Evolutionary conservation across 2,329 filamentous ascomycete species (phyloP).

Genomic region (Anisogramma anomala): DNA sequence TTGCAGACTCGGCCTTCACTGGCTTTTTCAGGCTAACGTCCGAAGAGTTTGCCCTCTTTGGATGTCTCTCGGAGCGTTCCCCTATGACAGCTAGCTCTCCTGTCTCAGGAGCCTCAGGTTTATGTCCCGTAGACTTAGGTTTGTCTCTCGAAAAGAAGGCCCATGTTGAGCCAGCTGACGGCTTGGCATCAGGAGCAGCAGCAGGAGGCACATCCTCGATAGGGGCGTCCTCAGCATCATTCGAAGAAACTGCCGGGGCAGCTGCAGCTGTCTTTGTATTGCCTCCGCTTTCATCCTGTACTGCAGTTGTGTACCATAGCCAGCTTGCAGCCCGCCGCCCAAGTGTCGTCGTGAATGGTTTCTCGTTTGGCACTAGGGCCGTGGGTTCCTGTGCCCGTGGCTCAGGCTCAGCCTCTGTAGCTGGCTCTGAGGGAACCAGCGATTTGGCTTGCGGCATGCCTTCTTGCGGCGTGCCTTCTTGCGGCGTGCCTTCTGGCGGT

Average conservation of each 20-base stretch:
- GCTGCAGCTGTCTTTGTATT: constrained; percentile 12
- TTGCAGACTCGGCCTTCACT: constrained; percentile 20
- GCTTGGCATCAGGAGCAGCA: constrained; percentile 24
- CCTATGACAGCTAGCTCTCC: constrained; percentile 47
- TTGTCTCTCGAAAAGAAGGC: constrained; percentile 65
- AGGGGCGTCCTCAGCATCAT: constrained; percentile 30
- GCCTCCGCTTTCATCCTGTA: constrained; percentile 3
- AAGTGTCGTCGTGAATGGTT: constrained; percentile 13
- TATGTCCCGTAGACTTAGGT: constrained; percentile 23
- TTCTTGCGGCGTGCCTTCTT: constrained; percentile 2
- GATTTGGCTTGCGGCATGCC: constrained; percentile 13
- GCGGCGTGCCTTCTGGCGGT: not conserved
- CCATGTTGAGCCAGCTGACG: constrained; percentile 56
- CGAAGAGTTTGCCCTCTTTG: constrained; percentile 33
- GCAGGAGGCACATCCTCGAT: constrained; percentile 30
- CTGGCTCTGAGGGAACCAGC: constrained; percentile 10
- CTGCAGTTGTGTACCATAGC: constrained; percentile 20
- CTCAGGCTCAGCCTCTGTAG: constrained; percentile 5
- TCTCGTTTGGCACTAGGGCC: not conserved
- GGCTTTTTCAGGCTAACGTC: constrained; percentile 27
- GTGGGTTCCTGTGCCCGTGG: not conserved
- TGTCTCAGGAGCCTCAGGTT: constrained; percentile 24
- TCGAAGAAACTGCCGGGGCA: constrained; percentile 14
- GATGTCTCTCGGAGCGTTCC: constrained; percentile 44
- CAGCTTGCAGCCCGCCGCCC: constrained; percentile 18